Evolutionary conservation across 768 basidiomycete genomes (phyloP), one percentile per base, ranked within the genome.

Genomic region (Leucosporidium yakuticum): DNA sequence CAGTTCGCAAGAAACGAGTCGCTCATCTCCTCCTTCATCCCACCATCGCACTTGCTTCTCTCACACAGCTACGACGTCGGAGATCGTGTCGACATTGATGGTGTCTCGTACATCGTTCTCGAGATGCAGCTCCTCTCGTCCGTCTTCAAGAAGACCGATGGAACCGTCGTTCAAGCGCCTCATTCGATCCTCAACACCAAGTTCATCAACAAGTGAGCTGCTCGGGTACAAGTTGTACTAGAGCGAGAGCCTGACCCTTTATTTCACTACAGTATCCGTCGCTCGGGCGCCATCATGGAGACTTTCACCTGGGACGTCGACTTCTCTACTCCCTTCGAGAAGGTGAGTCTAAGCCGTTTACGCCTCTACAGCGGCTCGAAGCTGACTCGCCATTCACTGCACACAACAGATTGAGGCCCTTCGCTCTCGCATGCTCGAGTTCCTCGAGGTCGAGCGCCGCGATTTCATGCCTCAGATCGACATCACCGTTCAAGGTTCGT

Each of bases 71-170:
- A 68, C 66, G 89, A 90, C 77, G 88, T 90, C 31, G 88, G 88
- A 31, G 90, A 91, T 53, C 63, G 87, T 56, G 83, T 94, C 60
- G 80, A 78, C 49, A 79, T 83, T 62, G 81, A 82, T 75, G 77
- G 67, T 27, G 73, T 50, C 44, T 80, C 76, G 12, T 92, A 88
- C 77, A 89, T 88, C 0, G 90, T 95, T 68, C 89, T 88, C 76
- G 90, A 93, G 78, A 94, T 96, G 77, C 83, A 87, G 34, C 83
- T 96, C 36, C 83, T 94, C 64, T 88, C 85, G 64, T 90, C 88
- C 12, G 80, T 89, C 50, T 85, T 91, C 77, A 70, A 60, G 65
- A 71, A 69, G 67, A 76, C 88, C 57, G 85, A 90, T 65, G 84
- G 83, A 31, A 82, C 83, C 49, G 77, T 80, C 32, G 86, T 89